These are phyloP conservation scores for Asterella californica DNA, from an alignment of 225 moss, liverwort and hornwort genomes.

Conservation along the genomic window DNA sequence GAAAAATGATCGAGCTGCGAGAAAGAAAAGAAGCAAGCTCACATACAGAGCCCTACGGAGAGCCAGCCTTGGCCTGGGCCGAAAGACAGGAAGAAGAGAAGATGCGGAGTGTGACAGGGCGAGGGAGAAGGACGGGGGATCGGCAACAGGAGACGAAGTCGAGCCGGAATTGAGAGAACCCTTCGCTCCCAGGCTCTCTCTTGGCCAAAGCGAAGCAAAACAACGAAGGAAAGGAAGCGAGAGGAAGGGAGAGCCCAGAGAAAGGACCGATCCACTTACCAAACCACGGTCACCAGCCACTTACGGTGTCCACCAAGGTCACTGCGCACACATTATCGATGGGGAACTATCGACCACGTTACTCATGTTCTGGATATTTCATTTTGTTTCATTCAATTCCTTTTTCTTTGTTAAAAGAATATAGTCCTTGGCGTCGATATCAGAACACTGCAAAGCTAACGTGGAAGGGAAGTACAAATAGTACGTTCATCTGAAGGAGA, in stretches of 20 bases:
- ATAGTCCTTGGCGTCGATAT: too few relatives aligned
- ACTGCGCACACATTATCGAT: too few relatives aligned
- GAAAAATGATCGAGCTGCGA: neutral
- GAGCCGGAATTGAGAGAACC: neutral
- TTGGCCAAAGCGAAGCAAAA: neutral
- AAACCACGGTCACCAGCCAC: neutral
- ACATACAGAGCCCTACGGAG: conserved; percentile 7
- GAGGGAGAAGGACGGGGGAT: neutral
- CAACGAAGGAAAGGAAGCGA: neutral
- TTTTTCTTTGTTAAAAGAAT: too few relatives aligned
- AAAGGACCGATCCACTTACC: too few relatives aligned
- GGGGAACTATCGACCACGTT: too few relatives aligned
- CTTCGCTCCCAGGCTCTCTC: neutral
- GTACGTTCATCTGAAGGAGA: too few relatives aligned
- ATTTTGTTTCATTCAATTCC: too few relatives aligned
- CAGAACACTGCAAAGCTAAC: too few relatives aligned
- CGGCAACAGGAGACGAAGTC: neutral
- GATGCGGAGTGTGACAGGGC: neutral
- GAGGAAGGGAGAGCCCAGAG: neutral
- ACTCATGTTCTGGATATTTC: too few relatives aligned
- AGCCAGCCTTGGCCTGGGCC: neutral
- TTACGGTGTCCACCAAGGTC: too few relatives aligned
- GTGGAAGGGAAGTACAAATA: too few relatives aligned
- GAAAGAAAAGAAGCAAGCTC: neutral
- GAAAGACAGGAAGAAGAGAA: neutral